Evolutionary conservation across 495 filamentous ascomycete genomes (phyloP).

Genomic region (Echria macrotheca): DNA sequence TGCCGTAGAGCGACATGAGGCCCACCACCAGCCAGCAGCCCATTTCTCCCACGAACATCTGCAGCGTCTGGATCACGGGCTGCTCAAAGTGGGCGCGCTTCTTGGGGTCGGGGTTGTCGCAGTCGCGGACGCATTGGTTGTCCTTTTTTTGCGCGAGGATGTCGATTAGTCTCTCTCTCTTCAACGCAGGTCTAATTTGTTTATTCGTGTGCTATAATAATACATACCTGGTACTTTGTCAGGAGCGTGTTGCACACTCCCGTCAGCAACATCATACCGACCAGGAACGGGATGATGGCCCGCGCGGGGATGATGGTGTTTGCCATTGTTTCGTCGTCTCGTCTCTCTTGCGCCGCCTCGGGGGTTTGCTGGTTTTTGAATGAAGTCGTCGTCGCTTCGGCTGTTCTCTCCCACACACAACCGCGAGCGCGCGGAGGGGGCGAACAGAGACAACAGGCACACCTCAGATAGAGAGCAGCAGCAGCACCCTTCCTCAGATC

Average conservation of each 20-base stretch:
- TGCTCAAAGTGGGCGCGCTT: slow-evolving; percentile 75
- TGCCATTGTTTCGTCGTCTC: slow-evolving; percentile 27
- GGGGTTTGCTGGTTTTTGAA: too few species aligned
- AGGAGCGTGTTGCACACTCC: slow-evolving; percentile 96
- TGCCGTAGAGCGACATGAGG: slow-evolving; percentile 55
- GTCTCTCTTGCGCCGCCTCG: slow-evolving; percentile 6
- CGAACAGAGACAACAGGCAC: too few species aligned
- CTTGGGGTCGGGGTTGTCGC: slow-evolving; percentile 66
- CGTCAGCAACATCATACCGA: slow-evolving; percentile 83
- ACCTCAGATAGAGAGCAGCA: too few species aligned
- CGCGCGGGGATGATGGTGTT: slow-evolving; percentile 35
- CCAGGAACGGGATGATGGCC: slow-evolving; percentile 70
- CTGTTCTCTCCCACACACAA: too few species aligned
- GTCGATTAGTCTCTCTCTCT: too few species aligned
- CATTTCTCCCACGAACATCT: slow-evolving; percentile 93
- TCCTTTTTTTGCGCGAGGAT: too few species aligned
- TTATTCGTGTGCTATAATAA: too few species aligned
- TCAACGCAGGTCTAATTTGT: too few species aligned
- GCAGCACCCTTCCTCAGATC: too few species aligned
- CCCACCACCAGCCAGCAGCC: slow-evolving; percentile 87
- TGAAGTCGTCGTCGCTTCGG: too few species aligned
- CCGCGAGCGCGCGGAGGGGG: too few species aligned
- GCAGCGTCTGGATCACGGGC: slow-evolving; percentile 89
- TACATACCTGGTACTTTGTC: slow-evolving; percentile 91
- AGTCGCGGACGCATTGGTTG: slow-evolving; percentile 92